phyloP scores from a whole-genome alignment of 1,139 yeast genomes.

The Scheffersomyces lignicola region DNA sequence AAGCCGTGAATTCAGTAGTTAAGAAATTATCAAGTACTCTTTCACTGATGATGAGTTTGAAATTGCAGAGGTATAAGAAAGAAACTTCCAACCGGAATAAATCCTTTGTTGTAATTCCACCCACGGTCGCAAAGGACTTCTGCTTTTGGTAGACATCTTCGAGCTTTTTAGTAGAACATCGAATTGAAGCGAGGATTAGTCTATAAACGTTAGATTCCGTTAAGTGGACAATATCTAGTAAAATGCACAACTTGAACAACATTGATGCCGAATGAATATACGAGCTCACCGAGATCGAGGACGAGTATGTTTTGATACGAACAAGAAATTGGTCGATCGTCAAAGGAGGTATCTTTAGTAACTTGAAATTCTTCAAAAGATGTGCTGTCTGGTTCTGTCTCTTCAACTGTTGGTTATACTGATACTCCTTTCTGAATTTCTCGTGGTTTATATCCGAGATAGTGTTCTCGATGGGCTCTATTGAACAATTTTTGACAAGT shows the following conservation, averaged over 20 bases:
- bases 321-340: constrained; percentile 37
- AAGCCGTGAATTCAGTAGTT: constrained; percentile 25
- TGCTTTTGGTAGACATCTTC: constrained; percentile 50
- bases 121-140: constrained; percentile 44
- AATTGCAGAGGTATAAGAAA: constrained; percentile 42
- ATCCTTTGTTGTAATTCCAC: constrained; percentile 42
- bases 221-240: constrained; percentile 34
- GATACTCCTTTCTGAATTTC: constrained; percentile 21
- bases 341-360: constrained; percentile 36
- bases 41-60: constrained; percentile 40
- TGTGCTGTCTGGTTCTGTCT: constrained; percentile 30
- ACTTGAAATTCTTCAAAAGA: constrained; percentile 34
- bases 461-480: constrained; percentile 16
- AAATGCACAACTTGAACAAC: constrained; percentile 36
- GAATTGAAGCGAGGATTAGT: constrained; percentile 40
- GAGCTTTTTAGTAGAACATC: constrained; percentile 45
- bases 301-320: constrained; percentile 43
- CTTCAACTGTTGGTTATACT: constrained; percentile 15
- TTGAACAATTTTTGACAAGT: constrained; percentile 17
- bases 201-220: constrained; percentile 38
- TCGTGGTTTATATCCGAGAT: constrained; percentile 18
- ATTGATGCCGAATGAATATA: constrained; percentile 44
- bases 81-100: constrained; percentile 42
- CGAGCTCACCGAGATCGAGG: constrained; percentile 41
- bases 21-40: constrained; percentile 33